Evolutionary conservation across 2,329 filamentous ascomycete genomes (phyloP), one percentile per base, ranked within the genome.

Genomic region (Sphaerulina musiva): DNA sequence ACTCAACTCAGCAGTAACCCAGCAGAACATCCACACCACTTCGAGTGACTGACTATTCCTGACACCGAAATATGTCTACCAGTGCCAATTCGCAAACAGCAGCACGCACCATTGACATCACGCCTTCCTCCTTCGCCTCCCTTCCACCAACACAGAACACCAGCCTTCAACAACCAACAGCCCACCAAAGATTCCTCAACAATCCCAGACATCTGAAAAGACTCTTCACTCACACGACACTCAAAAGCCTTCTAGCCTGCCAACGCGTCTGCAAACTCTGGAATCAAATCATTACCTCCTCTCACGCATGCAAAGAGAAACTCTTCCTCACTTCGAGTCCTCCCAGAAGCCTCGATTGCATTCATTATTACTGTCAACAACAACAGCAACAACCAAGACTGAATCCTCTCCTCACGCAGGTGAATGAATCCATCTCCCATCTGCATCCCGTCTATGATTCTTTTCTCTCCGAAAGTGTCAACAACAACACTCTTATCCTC

Each of bases 381-480:
- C 26, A 26, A 26, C 26, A 26, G 4, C 26, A 26, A 26, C 26
- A 26, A 4, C 26, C 26, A 26, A 26, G 42, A 29, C 46, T 56
- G 1, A 56, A 56, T 12, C 49, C 54, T 7, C 46, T 56, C 23
- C 49, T 56, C 40, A 46, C 45, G n/a, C n/a, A n/a, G n/a, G n/a
- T n/a, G n/a, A n/a, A n/a, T n/a, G n/a, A n/a, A n/a, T n/a, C n/a
- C n/a, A n/a, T 46, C 31, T 56, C 54, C 2, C 32, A 31, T 11
- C 20, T 52, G 8, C 54, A 56, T 38, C 40, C 45, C 14, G 29
- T 56, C 6, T 34, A 56, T 26, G 32, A 52, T 20, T 23, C 44
- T 14, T 31, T 44, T 34, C 26, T 6, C 26, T 26, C 26, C 26
- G 4, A 26, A 26, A 2, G 6, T 4, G 4, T 6, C 26, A 26